phyloP scores from a whole-genome alignment of 139 green algal species.

The Chlamydomonas schloesseri region DNA sequence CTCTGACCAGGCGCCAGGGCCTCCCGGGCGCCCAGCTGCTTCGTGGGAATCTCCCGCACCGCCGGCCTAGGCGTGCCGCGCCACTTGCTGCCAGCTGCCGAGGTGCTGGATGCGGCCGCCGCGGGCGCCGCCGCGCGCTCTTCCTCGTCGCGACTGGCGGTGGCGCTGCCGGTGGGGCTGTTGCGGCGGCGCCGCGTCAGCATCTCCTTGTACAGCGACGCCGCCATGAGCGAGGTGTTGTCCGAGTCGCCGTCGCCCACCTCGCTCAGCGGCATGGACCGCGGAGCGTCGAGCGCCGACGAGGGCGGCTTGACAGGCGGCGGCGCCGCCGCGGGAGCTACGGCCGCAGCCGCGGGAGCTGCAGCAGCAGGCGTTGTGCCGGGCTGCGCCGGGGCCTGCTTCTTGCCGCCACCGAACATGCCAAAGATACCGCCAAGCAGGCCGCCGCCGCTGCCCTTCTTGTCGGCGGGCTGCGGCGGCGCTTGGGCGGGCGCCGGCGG shows the following conservation, averaged over 20 bases:
- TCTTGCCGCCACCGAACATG: background rate
- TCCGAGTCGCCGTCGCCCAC: background rate
- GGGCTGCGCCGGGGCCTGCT: background rate
- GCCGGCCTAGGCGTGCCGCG: background rate
- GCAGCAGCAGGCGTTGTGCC: background rate
- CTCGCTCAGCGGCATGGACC: slow-evolving; percentile 1
- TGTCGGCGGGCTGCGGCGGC: background rate
- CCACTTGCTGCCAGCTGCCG: background rate
- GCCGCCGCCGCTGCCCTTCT: background rate
- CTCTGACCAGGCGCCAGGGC: background rate
- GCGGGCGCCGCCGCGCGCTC: background rate
- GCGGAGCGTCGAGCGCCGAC: background rate
- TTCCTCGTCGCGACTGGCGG: background rate
- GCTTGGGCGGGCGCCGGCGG: background rate
- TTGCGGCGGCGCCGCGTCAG: background rate
- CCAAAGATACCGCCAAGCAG: background rate
- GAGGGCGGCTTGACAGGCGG: background rate
- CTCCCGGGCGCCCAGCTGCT: background rate
- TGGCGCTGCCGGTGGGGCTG: background rate
- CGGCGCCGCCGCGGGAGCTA: background rate
- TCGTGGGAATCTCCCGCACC: background rate
- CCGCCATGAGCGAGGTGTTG: slow-evolving; percentile 10
- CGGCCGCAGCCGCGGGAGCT: background rate
- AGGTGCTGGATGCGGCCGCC: background rate
- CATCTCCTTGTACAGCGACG: slow-evolving; percentile 33